phyloP scores from a whole-genome alignment of 1,284 basidiomycete species.

The Cutaneotrichosporon sp. region DNA sequence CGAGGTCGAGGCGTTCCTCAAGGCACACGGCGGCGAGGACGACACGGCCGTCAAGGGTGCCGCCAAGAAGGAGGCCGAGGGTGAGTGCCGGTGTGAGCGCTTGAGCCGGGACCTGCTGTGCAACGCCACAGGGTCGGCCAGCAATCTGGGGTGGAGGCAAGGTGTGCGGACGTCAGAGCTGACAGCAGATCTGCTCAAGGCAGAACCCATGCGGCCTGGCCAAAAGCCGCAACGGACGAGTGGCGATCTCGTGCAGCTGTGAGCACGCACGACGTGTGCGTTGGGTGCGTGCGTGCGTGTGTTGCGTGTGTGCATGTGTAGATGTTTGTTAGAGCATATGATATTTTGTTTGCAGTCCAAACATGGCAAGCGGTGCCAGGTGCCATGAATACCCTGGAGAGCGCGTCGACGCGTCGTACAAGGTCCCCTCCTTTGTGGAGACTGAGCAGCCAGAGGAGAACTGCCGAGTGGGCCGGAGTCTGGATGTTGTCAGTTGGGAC shows the following conservation, averaged over 20 bases:
- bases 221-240: conserved; percentile 4
- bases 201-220: conserved; percentile 36
- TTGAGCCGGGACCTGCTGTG: neutral
- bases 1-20: conserved; percentile 90
- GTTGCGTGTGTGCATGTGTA: neutral
- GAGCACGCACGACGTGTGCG: neutral
- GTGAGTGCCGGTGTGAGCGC: too few species aligned
- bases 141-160: neutral
- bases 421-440: too few species aligned
- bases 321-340: neutral
- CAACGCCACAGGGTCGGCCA: neutral
- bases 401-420: neutral
- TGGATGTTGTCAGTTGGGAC: neutral
- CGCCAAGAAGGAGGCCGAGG: conserved; percentile 66
- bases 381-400: neutral
- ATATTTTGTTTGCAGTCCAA: neutral
- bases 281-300: too few species aligned
- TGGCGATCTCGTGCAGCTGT: conserved; percentile 21
- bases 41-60: conserved; percentile 82
- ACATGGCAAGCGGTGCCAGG: neutral
- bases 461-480: too few species aligned
- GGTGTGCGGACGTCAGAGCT: neutral
- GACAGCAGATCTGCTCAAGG: conserved; percentile 38
- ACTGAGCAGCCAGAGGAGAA: too few species aligned
- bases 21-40: conserved; percentile 62